These are phyloP conservation scores for Hylodesmum podocarpum DNA, from an alignment of 306 rosid genomes.

Conservation along the genomic window DNA sequence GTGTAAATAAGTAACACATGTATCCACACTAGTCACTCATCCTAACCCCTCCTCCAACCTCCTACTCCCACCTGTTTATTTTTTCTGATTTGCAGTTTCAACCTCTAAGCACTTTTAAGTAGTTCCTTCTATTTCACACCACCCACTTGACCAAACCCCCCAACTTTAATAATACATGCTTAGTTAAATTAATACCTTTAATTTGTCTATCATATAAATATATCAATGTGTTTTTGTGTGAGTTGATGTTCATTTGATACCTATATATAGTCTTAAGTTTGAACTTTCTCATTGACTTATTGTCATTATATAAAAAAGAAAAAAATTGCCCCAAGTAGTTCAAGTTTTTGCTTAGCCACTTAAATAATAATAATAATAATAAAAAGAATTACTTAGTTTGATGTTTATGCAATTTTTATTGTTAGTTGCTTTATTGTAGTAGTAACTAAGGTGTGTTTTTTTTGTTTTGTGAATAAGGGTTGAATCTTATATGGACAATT, in stretches of 20 bases:
- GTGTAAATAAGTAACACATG: conserved; percentile 36
- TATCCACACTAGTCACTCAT: conserved; percentile 16
- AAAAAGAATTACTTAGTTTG: too few relatives aligned
- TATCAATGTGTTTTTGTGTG: neutral
- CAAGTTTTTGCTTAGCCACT: too few relatives aligned
- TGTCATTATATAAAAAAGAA: too few relatives aligned
- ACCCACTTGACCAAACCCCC: conserved; percentile 34
- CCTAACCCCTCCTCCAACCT: conserved; percentile 20
- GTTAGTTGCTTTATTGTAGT: too few relatives aligned
- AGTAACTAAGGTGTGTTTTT: too few relatives aligned
- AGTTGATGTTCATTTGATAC: conserved; percentile 1
- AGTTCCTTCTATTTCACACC: conserved; percentile 45
- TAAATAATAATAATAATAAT: too few relatives aligned
- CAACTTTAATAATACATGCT: conserved; percentile 5
- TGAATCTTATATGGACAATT: too few relatives aligned
- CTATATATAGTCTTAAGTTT: too few relatives aligned
- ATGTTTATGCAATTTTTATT: too few relatives aligned
- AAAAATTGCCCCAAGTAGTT: too few relatives aligned
- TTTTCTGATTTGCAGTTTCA: conserved; percentile 44
- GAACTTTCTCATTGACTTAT: too few relatives aligned
- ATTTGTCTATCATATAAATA: neutral
- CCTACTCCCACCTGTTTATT: conserved; percentile 39
- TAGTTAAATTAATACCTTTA: conserved; percentile 19
- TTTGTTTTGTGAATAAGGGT: too few relatives aligned
- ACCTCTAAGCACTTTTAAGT: conserved; percentile 45